These are phyloP conservation scores for Verticillium zaregamsianum DNA, from an alignment of 2,329 filamentous ascomycete species.

Conservation along the genomic window DNA sequence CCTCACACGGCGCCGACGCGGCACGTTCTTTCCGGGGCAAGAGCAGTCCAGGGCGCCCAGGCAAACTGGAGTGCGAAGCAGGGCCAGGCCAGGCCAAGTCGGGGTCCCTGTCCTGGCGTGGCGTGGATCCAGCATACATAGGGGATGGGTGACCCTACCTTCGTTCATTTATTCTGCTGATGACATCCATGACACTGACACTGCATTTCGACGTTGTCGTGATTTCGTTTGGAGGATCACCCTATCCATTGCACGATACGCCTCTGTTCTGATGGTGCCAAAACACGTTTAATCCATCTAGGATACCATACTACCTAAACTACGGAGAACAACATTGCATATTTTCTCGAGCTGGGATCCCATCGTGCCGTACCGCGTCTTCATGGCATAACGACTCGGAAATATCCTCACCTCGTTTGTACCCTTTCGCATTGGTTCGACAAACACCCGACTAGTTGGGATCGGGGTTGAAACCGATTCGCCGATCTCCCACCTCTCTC, in stretches of 20 bases:
- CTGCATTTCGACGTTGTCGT: not conserved
- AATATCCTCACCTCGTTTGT: not conserved
- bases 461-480: not conserved
- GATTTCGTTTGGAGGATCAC: not conserved
- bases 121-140: not conserved
- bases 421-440: not conserved
- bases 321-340: not conserved
- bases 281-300: not conserved
- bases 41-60: not conserved
- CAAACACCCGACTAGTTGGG: not conserved
- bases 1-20: not conserved
- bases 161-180: not conserved
- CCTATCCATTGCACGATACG: not conserved
- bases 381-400: not conserved
- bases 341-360: not conserved
- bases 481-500: not conserved
- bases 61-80: not conserved
- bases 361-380: not conserved
- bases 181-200: not conserved
- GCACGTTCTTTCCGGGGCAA: not conserved
- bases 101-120: not conserved
- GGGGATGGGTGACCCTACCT: not conserved
- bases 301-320: not conserved
- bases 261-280: not conserved
- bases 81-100: not conserved